phyloP scores from a whole-genome alignment of 345 rosid genomes.

The Citrus cavaleriei region DNA sequence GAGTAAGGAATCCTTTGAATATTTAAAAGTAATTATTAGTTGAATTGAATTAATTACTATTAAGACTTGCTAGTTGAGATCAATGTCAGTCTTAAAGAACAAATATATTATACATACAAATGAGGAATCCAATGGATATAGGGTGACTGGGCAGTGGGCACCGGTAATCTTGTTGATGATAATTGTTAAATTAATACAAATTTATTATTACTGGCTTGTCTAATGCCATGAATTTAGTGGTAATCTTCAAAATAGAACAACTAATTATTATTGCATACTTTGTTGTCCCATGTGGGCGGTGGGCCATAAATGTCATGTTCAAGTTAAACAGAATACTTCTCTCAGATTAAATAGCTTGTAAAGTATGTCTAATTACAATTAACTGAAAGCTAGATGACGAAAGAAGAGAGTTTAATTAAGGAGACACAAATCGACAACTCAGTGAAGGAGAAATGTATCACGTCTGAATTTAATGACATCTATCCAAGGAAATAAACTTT shows the following conservation, averaged over 20 bases:
- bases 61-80: not conserved
- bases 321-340: too few relatives aligned
- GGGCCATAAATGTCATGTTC: not conserved
- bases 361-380: not conserved
- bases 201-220: not conserved
- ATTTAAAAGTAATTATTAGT: not conserved
- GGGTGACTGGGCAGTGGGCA: not conserved
- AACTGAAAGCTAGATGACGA: not conserved
- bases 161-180: not conserved
- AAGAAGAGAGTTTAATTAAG: not conserved
- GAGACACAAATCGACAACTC: not conserved
- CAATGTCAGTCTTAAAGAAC: not conserved
- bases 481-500: not conserved
- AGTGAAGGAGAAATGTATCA: not conserved
- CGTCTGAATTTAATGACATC: not conserved
- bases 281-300: not conserved
- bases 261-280: not conserved
- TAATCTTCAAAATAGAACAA: not conserved
- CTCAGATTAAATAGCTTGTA: not conserved
- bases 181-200: not conserved
- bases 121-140: not conserved
- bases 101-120: too few relatives aligned
- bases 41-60: too few relatives aligned
- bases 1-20: not conserved
- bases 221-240: not conserved